Conservation (phyloP, 2,329 filamentous ascomycete species). For the Nigrospora oryzae region DNA sequence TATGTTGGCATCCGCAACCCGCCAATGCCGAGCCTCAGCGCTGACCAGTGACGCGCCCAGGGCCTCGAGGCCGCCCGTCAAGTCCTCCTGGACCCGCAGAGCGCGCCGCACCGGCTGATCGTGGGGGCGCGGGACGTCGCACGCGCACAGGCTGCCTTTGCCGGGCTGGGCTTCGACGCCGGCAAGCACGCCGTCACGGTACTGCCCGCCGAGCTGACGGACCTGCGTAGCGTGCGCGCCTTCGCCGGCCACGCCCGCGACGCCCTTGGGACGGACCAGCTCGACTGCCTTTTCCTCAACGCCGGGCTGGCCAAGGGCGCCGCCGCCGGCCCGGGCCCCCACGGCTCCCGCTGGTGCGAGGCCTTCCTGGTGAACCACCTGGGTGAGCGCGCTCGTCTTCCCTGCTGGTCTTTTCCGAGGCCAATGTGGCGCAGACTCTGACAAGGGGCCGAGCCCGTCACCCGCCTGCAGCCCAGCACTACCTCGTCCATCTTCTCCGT, state of each 20-base stretch:
- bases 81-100: conserved; percentile 29
- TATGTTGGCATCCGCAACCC: not conserved
- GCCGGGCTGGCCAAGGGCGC: conserved; percentile 32
- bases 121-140: conserved; percentile 38
- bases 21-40: not conserved
- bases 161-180: conserved; percentile 30
- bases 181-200: conserved; percentile 31
- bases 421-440: too few relatives aligned
- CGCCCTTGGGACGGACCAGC: conserved; percentile 16
- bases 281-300: conserved; percentile 40
- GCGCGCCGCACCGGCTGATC: conserved; percentile 36
- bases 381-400: conserved; percentile 23
- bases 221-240: conserved; percentile 32
- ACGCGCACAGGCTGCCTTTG: conserved; percentile 30
- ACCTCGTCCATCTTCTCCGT: conserved; percentile 38
- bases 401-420: not conserved
- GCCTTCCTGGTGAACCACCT: conserved; percentile 42
- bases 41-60: conserved; percentile 17
- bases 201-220: conserved; percentile 38
- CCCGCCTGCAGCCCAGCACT: conserved; percentile 37
- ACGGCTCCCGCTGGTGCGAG: conserved; percentile 42
- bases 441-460: too few relatives aligned
- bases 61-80: conserved; percentile 46
- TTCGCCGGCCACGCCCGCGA: conserved; percentile 37
- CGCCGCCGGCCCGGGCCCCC: conserved; percentile 20